Base-by-base conservation (phyloP, 495 filamentous ascomycete species). In the Neurospora africana region DNA sequence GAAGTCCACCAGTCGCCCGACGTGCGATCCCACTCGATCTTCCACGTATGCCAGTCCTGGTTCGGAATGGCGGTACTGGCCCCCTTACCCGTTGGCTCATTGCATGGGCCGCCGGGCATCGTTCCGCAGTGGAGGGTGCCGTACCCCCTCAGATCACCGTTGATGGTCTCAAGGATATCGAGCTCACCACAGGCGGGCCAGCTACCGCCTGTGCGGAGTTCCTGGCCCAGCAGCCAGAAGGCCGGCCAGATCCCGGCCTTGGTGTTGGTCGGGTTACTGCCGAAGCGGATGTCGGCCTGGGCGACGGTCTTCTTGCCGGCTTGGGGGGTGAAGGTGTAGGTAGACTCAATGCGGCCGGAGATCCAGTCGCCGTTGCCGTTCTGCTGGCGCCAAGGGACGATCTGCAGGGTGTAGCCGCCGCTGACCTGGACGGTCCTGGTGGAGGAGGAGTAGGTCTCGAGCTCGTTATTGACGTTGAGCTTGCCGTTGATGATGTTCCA, bases 231-330 rank as follows among this genome's bases (percentile, higher is more conserved):
- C 38, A 85, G 70, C 85, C 85, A 87, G 76, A 86, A 87, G 0
- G 85, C 85, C 0, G 85, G 85, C 85, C 85, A 87, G 75, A 86
- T 82, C 8, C 85, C 85, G 73, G 83, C 79, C 76, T 86, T 83
- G 21, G 79, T 76, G n/a, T 53, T 47, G 36, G 72, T 67, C 13
- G 73, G 15, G 73, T 81, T 82, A 67, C 71, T 73, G 40, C 85
- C 85, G 70, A 87, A 82, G 19, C 82, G 79, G 40, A 86, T 78
- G 40, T 72, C 68, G 17, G 82, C 80, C 79, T 86, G 82, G 17
- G 81, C 80, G 44, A 84, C 75, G 9, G 84, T 83, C 36, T 72
- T 72, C 37, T 69, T 70, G 40, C 84, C 84, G 3, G 80, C 74
- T 6, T 74, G 44, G 3, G 84, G 82, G 17, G 81, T 81, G 78